Evolutionary conservation across 768 basidiomycete species (phyloP).

Genomic region (Dendrothele bispora): DNA sequence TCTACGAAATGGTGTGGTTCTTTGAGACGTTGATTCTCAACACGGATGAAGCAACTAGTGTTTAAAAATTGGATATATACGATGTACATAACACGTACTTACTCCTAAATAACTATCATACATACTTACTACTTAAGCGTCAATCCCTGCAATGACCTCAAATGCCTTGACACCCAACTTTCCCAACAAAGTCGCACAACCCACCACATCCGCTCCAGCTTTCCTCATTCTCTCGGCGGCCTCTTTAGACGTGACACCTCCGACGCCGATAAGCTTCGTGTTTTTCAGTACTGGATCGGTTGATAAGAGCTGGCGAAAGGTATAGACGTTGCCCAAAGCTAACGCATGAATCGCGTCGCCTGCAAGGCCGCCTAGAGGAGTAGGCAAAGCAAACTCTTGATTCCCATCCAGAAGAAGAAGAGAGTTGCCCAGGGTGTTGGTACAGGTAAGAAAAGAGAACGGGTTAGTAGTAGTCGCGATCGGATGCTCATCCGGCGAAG

Average conservation of each 20-base stretch:
- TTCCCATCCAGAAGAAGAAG: slow-evolving; percentile 56
- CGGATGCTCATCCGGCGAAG: too few relatives aligned
- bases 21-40: slow-evolving; percentile 45
- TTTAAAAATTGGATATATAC: neutral
- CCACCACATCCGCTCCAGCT: slow-evolving; percentile 75
- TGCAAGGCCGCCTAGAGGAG: slow-evolving; percentile 68
- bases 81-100: neutral
- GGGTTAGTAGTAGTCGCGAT: slow-evolving; percentile 29
- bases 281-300: slow-evolving; percentile 45
- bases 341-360: slow-evolving; percentile 76
- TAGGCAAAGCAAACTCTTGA: slow-evolving; percentile 57
- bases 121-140: too few relatives aligned
- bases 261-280: slow-evolving; percentile 76
- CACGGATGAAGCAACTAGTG: slow-evolving; percentile 31
- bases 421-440: slow-evolving; percentile 76
- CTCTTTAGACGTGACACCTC: slow-evolving; percentile 68
- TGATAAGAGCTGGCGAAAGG: slow-evolving; percentile 54
- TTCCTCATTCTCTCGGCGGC: slow-evolving; percentile 67
- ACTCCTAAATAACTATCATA: neutral
- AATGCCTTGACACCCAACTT: slow-evolving; percentile 56
- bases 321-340: slow-evolving; percentile 75
- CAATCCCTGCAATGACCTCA: slow-evolving; percentile 34
- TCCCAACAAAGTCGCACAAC: slow-evolving; percentile 53
- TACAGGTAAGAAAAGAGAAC: slow-evolving; percentile 76
- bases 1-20: slow-evolving; percentile 42